A percentile compares a stretch with the other conserved stretches of the same genome.
Conservation (phyloP, 2,329 filamentous ascomycete genomes). For the Botrytis hyacinthi region DNA sequence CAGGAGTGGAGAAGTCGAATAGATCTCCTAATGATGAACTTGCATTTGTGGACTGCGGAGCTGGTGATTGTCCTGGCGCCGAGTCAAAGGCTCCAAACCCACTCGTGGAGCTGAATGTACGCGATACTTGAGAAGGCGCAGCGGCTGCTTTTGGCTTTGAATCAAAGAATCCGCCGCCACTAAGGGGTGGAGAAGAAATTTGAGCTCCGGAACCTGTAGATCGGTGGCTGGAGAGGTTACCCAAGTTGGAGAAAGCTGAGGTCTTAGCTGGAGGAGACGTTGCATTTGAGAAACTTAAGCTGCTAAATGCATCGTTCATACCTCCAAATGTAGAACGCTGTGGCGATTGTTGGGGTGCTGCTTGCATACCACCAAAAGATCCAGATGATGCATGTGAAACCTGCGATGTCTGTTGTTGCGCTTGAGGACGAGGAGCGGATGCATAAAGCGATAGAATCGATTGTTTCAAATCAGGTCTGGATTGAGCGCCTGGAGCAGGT, state of each 20-base stretch:
- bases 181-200: constrained; percentile 47
- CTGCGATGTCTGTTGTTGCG: constrained; percentile 47
- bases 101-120: constrained; percentile 54
- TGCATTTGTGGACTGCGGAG: constrained; percentile 35
- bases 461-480: constrained; percentile 90
- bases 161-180: constrained; percentile 81
- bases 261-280: constrained; percentile 44
- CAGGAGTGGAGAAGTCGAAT: constrained; percentile 68
- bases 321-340: constrained; percentile 49
- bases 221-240: constrained; percentile 43
- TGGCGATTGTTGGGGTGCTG: constrained; percentile 44
- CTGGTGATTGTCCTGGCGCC: constrained; percentile 44
- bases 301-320: constrained; percentile 77
- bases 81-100: constrained; percentile 62
- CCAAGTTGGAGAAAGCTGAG: constrained; percentile 50
- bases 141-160: constrained; percentile 59
- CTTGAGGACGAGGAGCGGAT: constrained; percentile 74
- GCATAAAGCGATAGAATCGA: constrained; percentile 96
- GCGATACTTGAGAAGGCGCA: constrained; percentile 45
- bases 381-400: constrained; percentile 54
- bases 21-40: constrained; percentile 69
- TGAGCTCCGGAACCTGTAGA: constrained; percentile 38
- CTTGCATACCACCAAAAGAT: constrained; percentile 65
- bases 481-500: constrained; percentile 63
- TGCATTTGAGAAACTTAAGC: constrained; percentile 56